Conservation (phyloP, 192 early-diverging fungal genomes). For the Spizellomyces punctatus region DNA sequence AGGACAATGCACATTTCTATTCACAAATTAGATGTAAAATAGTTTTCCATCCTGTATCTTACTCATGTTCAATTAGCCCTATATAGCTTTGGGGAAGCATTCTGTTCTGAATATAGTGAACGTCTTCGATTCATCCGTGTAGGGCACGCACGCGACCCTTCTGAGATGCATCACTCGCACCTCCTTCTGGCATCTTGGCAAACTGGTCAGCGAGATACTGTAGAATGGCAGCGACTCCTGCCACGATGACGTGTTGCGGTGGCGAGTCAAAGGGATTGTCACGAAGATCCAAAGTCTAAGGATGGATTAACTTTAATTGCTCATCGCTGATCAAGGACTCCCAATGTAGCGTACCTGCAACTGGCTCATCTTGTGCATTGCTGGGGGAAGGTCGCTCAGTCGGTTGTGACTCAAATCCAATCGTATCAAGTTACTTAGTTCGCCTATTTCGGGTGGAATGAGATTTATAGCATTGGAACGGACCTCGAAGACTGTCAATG, state of each 20-base stretch:
- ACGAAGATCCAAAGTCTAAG: conserved; percentile 39
- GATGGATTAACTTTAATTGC: not conserved
- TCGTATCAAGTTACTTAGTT: conserved; percentile 28
- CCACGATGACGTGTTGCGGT: conserved; percentile 42
- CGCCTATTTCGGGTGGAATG: conserved; percentile 40
- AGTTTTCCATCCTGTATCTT: not conserved
- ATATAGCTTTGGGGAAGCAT: not conserved
- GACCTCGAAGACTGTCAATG: conserved; percentile 43
- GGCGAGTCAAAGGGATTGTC: conserved; percentile 51
- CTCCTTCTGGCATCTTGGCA: too few relatives aligned
- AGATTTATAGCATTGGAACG: conserved; percentile 38
- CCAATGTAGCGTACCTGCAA: conserved; percentile 18
- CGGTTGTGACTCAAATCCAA: conserved; percentile 44
- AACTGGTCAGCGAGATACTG: conserved; percentile 28
- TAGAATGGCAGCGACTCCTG: conserved; percentile 27
- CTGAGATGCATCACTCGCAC: not conserved
- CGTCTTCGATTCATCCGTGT: not conserved
- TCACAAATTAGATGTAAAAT: not conserved
- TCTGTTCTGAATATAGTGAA: not conserved
- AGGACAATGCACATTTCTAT: not conserved
- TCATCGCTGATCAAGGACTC: not conserved
- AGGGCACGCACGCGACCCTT: conserved; percentile 5
- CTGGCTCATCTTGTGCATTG: conserved; percentile 29
- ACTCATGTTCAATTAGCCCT: not conserved
- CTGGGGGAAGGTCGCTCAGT: conserved; percentile 42